Evolutionary conservation across 306 rosid genomes (phyloP), one percentile per base, ranked within the genome.

Genomic region (Citrullus amarus): DNA sequence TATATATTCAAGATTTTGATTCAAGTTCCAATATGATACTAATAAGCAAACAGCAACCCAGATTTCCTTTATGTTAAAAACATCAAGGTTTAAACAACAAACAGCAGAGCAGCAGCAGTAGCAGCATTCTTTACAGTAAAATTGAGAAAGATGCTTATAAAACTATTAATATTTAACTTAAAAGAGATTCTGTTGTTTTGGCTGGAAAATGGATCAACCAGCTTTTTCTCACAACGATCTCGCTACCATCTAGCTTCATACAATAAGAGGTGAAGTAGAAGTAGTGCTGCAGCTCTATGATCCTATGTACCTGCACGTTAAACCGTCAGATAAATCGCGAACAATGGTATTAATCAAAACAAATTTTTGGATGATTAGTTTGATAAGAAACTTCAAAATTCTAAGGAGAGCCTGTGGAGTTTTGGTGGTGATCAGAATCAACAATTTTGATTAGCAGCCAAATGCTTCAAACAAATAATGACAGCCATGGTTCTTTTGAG

Each of bases 191-290:
- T 68, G 84, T 71, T 72, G 85, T 74, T 76, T 79, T 81, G 86
- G 89, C 85, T 72, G 85, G 78, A 83, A 67, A 86, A 80, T 81
- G 79, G 32, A 85, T 85, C 78, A 63, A 79, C 80, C 70, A 81
- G 86, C 89, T 32, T 72, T 67, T 38, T 78, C 16, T 78, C 76
- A 69, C 85, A 81, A 66, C 82, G 22, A 79, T 60, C 78, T 74
- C 63, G 32, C 62, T 53, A 53, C 25, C 44, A 6, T 77, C 70
- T 57, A 59, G 17, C 80, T 46, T 57, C 63, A n/a, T 74, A 53
- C 18, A 51, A 28, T 51, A 74, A 17, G 48, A 74, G 46, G 44
- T 53, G 32, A 67, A 41, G 53, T 67, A 39, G 74, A 7, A 72
- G 76, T 57, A 20, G 71, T 79, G 6, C 77, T 72, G 41, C 77